Evolutionary conservation across 139 green algal species (phyloP).

Genomic region (Nannochloris sp.): DNA sequence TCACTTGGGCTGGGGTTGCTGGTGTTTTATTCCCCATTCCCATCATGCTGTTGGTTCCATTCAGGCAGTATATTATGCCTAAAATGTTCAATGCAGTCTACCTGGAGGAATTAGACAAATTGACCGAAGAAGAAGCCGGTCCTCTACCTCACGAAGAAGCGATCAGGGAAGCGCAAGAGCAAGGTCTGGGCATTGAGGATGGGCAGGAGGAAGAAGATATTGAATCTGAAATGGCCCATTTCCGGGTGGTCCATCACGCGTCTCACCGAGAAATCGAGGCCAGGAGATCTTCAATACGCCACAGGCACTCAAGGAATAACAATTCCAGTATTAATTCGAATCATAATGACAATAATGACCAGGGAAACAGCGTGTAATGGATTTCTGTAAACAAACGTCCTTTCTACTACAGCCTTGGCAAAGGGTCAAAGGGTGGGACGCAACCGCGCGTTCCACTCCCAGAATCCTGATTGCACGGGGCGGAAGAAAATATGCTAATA

Average conservation of each 20-base stretch:
- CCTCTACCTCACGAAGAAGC: conserved; percentile 17
- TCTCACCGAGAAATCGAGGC: not conserved
- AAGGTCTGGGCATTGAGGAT: conserved; percentile 3
- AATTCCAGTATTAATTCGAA: no score
- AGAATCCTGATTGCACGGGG: no score
- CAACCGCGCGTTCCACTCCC: no score
- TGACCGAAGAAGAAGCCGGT: conserved; percentile 45
- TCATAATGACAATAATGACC: no score
- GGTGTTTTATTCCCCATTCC: conserved; percentile 65
- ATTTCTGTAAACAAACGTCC: no score
- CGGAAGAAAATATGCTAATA: no score
- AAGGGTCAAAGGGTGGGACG: no score
- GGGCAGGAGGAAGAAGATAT: not conserved
- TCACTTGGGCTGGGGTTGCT: conserved; percentile 46
- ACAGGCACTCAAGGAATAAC: no score
- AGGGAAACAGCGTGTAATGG: no score
- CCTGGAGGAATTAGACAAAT: conserved; percentile 54
- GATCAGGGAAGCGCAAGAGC: not conserved
- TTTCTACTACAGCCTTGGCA: no score
- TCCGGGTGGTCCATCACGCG: conserved; percentile 1
- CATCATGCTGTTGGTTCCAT: conserved; percentile 73
- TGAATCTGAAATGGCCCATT: conserved; percentile 6
- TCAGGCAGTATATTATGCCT: conserved; percentile 58
- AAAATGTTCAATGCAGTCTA: conserved; percentile 35
- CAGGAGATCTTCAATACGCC: no score